Percentiles rank a stretch among this genome's conserved stretches.
Conservation (phyloP, 2,329 filamentous ascomycete species). For the Chaetothyriales sp. region DNA sequence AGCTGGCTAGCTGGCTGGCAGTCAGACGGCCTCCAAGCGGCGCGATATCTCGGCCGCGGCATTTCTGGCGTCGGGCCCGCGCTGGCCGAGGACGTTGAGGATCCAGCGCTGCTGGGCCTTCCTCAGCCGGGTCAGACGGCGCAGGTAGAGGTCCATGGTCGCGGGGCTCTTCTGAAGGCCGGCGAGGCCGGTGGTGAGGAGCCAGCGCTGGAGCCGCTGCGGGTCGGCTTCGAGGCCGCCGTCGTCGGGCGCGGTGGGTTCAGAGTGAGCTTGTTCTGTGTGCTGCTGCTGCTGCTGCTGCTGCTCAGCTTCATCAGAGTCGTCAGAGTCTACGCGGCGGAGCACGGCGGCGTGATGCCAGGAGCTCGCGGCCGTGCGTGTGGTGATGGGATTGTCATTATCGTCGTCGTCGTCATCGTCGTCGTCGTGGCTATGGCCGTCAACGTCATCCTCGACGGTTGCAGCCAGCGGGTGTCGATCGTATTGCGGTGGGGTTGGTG, state of each 20-base stretch:
- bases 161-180: conserved; percentile 9
- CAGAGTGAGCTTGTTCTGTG: not conserved
- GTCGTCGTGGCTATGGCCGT: not conserved
- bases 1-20: not conserved
- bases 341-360: conserved; percentile 4
- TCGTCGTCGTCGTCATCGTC: conserved; percentile 3
- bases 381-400: not conserved
- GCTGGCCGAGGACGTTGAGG: conserved; percentile 14
- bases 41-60: not conserved
- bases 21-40: not conserved
- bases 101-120: conserved; percentile 15
- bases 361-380: not conserved
- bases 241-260: conserved; percentile 1
- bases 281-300: not conserved
- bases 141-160: conserved; percentile 9
- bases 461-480: conserved; percentile 10
- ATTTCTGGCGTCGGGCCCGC: conserved; percentile 5
- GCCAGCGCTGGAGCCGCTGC: conserved; percentile 18
- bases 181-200: conserved; percentile 15
- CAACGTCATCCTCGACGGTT: conserved; percentile 15
- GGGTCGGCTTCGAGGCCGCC: conserved; percentile 12
- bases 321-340: conserved; percentile 13
- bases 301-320: conserved; percentile 5
- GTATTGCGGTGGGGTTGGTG: not conserved
- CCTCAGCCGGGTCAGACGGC: conserved; percentile 10